These are phyloP conservation scores for Tetrastigma voinierianum DNA, from an alignment of 164 flowering plant genomes.

Conservation along the genomic window DNA sequence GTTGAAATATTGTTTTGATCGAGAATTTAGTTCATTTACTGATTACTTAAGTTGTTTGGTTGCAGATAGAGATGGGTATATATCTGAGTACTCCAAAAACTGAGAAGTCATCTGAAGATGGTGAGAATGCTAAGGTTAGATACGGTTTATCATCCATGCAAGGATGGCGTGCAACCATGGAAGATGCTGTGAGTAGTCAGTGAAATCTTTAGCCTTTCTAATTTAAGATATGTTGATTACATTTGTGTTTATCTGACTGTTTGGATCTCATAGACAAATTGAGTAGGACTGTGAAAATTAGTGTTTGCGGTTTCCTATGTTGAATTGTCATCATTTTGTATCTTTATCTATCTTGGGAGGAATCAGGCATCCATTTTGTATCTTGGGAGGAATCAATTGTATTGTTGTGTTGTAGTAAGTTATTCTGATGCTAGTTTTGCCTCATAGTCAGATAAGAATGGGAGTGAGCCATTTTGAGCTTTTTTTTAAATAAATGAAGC, in stretches of 20 bases:
- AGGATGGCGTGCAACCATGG: slow-evolving; percentile 79
- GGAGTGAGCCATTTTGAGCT: too few relatives aligned
- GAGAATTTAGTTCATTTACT: too few relatives aligned
- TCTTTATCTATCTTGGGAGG: too few relatives aligned
- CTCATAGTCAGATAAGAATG: too few relatives aligned
- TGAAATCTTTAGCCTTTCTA: neutral
- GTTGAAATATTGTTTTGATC: too few relatives aligned
- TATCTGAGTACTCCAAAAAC: slow-evolving; percentile 62
- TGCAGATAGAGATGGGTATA: slow-evolving; percentile 44
- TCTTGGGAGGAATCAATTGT: too few relatives aligned
- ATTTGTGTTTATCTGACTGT: neutral
- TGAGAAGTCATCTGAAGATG: slow-evolving; percentile 60
- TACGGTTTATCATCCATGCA: slow-evolving; percentile 72
- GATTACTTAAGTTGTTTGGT: neutral
- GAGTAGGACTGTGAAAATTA: neutral
- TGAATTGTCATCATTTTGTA: too few relatives aligned
- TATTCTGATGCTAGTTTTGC: too few relatives aligned
- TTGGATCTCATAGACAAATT: neutral
- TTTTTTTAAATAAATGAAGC: neutral
- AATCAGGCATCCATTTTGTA: too few relatives aligned
- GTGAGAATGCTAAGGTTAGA: slow-evolving; percentile 49
- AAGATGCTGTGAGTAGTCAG: slow-evolving; percentile 60
- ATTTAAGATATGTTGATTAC: neutral
- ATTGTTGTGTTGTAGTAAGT: too few relatives aligned
- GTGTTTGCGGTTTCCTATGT: neutral